These are phyloP conservation scores for Royoungia palumana DNA, from an alignment of 768 basidiomycete genomes.

Conservation along the genomic window DNA sequence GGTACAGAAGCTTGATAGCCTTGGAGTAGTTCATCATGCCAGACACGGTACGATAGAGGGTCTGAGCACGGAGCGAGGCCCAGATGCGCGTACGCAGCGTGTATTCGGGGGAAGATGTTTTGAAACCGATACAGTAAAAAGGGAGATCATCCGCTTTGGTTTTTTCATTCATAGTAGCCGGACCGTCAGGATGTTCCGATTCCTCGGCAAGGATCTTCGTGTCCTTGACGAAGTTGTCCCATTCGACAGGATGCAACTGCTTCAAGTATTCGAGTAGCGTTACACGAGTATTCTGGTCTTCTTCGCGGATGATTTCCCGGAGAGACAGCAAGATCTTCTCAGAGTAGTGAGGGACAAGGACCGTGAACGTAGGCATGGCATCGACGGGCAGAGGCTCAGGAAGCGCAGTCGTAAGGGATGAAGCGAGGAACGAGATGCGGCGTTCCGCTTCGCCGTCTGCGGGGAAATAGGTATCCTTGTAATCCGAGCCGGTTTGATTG, in stretches of 20 bases:
- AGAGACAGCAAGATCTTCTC: constrained; percentile 97
- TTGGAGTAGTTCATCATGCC: constrained; percentile 99
- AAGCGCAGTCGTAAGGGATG: constrained; percentile 91
- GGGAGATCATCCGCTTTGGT: constrained; percentile 88
- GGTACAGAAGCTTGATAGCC: constrained; percentile 97
- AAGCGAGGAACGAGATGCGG: constrained; percentile 98
- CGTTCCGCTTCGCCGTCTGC: constrained; percentile 92
- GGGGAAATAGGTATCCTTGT: constrained; percentile 89
- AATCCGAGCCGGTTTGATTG: constrained; percentile 71
- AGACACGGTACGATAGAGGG: constrained; percentile 96
- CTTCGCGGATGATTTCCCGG: constrained; percentile 97
- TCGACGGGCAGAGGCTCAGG: constrained; percentile 96
- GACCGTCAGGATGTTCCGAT: constrained; percentile 55
- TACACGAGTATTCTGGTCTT: constrained; percentile 94
- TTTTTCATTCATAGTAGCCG: constrained; percentile 67
- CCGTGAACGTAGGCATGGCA: constrained; percentile 99
- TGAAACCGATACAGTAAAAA: constrained; percentile 99
- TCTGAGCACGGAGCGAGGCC: constrained; percentile 98
- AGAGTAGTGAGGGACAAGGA: constrained; percentile 97
- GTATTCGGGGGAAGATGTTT: constrained; percentile 97
- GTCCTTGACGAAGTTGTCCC: constrained; percentile 99
- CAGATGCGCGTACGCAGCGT: constrained; percentile 98
- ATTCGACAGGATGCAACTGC: constrained; percentile 96
- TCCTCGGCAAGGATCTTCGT: constrained; percentile 99
- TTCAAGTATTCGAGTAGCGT: constrained; percentile 97